A percentile compares a stretch with the other conserved stretches of the same genome.
These are phyloP conservation scores for Paecilomyces formosus DNA, from an alignment of 2,329 filamentous ascomycete genomes.

Conservation along the genomic window DNA sequence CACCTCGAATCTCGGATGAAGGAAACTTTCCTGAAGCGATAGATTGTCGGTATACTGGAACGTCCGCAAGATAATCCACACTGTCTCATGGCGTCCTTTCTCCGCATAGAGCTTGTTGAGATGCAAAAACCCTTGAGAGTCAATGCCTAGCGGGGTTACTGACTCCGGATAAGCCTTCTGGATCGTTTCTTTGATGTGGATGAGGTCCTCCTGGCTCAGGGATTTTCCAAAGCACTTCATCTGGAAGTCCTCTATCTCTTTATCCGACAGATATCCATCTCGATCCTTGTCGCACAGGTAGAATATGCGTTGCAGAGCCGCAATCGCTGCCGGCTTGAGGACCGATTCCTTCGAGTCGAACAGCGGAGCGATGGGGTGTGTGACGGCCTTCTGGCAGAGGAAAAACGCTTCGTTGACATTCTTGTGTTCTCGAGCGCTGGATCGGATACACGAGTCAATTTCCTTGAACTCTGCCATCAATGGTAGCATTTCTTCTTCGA, in stretches of 20 bases:
- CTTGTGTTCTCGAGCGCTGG: conserved; percentile 82
- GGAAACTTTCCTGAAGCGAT: conserved; percentile 80
- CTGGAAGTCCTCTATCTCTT: conserved; percentile 88
- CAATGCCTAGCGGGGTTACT: conserved; percentile 63
- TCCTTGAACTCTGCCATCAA: conserved; percentile 99
- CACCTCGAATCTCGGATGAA: conserved; percentile 91
- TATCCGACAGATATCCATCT: conserved; percentile 83
- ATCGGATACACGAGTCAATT: conserved; percentile 94
- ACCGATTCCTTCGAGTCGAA: conserved; percentile 91
- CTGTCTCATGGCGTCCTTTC: conserved; percentile 94
- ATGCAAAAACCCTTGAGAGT: conserved; percentile 74
- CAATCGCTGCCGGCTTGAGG: conserved; percentile 81
- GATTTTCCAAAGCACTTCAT: conserved; percentile 86
- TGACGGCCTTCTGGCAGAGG: conserved; percentile 95
- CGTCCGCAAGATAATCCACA: conserved; percentile 92
- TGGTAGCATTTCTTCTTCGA: conserved; percentile 95
- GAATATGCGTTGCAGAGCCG: conserved; percentile 82
- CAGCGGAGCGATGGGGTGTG: conserved; percentile 89
- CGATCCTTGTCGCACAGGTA: conserved; percentile 96
- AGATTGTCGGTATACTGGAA: conserved; percentile 96
- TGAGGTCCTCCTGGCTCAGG: conserved; percentile 69
- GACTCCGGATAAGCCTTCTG: conserved; percentile 59
- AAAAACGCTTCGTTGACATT: conserved; percentile 98
- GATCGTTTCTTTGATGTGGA: conserved; percentile 86
- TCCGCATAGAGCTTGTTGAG: conserved; percentile 95